phyloP scores from a whole-genome alignment of 1,139 yeast species.

The Geotrichum candidum region DNA sequence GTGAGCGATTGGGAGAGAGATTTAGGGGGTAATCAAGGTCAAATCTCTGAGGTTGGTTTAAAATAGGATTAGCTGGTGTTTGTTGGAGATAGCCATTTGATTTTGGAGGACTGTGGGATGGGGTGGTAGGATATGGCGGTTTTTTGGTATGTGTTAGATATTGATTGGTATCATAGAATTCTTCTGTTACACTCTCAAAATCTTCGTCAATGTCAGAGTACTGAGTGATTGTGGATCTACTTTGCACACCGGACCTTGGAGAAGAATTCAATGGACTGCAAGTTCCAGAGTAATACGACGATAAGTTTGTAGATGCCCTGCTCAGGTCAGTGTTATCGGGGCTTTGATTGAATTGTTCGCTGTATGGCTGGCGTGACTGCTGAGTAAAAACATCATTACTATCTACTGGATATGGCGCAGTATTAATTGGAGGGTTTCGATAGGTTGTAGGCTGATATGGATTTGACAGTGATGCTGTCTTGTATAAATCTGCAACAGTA shows the following conservation, averaged over 20 bases:
- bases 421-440: background rate
- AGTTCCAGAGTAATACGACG: slow-evolving; percentile 41
- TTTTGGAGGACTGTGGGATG: background rate
- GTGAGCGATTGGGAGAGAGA: background rate
- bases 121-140: slow-evolving; percentile 8
- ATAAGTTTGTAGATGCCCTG: slow-evolving; percentile 12
- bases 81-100: background rate
- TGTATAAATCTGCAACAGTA: background rate
- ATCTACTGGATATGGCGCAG: background rate
- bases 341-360: background rate
- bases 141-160: background rate
- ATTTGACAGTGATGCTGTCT: background rate
- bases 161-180: background rate
- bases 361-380: background rate
- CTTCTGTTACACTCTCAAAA: background rate
- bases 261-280: slow-evolving; percentile 3
- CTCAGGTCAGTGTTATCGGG: background rate
- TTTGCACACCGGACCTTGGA: slow-evolving; percentile 13
- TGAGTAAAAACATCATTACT: background rate
- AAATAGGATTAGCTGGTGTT: background rate
- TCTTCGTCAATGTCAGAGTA: slow-evolving; percentile 4
- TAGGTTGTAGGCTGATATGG: background rate
- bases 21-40: background rate
- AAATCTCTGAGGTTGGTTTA: background rate
- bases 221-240: slow-evolving; percentile 15